These are phyloP conservation scores for Ustilago trichophora DNA, from an alignment of 1,284 basidiomycete genomes.

Conservation along the genomic window DNA sequence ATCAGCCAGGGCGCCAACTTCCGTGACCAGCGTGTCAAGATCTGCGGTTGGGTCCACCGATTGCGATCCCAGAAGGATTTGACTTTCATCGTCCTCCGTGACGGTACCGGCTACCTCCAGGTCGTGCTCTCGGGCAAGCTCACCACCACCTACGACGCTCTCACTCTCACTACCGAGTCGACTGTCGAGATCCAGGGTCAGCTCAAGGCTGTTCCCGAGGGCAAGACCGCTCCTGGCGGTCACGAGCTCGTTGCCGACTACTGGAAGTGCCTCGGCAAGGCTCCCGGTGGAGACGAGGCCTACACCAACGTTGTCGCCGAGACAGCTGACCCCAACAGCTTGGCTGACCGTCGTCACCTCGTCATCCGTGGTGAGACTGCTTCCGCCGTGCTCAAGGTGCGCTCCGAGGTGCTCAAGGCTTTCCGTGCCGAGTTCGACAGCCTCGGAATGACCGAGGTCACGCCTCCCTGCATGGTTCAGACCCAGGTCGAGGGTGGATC, in stretches of 20 bases:
- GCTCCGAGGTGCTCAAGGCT: conserved; percentile 80
- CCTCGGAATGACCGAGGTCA: conserved; percentile 86
- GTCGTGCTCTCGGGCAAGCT: conserved; percentile 84
- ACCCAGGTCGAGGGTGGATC: conserved; percentile 80
- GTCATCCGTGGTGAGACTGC: conserved; percentile 95
- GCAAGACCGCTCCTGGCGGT: conserved; percentile 92
- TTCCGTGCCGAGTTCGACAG: conserved; percentile 82
- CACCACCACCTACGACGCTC: conserved; percentile 80
- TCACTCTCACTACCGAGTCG: conserved; percentile 92
- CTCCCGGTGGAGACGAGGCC: conserved; percentile 93
- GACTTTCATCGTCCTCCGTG: conserved; percentile 91
- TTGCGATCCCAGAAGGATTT: conserved; percentile 83
- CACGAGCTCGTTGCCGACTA: conserved; percentile 95
- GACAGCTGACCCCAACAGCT: conserved; percentile 74
- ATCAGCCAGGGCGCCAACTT: conserved; percentile 53
- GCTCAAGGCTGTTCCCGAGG: conserved; percentile 87
- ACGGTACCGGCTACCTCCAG: conserved; percentile 97
- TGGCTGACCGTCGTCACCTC: conserved; percentile 92
- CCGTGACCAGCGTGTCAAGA: conserved; percentile 75
- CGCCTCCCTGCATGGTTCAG: conserved; percentile 96
- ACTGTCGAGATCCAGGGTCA: conserved; percentile 88
- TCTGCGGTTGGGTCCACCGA: conserved; percentile 98
- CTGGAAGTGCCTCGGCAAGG: conserved; percentile 87
- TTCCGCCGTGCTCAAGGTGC: conserved; percentile 87
- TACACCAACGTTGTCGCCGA: conserved; percentile 79